A percentile compares a stretch with the other conserved stretches of the same genome.
Conservation (phyloP, 2,329 filamentous ascomycete genomes). For the Sporothrix globosa region DNA sequence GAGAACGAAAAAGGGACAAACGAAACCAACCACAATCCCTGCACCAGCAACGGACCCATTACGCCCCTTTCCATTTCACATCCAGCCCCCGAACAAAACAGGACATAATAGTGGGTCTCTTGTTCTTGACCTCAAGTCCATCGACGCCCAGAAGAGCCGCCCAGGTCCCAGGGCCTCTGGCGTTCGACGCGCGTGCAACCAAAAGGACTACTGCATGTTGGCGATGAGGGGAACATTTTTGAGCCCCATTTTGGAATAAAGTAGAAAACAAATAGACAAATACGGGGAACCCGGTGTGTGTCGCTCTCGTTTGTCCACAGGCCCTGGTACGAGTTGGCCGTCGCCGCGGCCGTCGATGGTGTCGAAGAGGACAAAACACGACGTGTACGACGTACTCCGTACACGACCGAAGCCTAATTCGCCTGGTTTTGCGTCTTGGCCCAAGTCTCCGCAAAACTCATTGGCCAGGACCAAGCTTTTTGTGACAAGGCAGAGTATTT, state of each 20-base stretch:
- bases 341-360: background rate
- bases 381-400: too few species aligned
- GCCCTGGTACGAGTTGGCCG: background rate
- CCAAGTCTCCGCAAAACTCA: background rate
- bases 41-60: constrained; percentile 12
- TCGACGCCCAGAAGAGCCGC: background rate
- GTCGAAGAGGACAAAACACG: background rate
- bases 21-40: background rate
- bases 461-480: constrained; percentile 2
- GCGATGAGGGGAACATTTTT: background rate
- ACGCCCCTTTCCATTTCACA: constrained; percentile 18
- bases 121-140: background rate
- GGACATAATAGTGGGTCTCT: too few species aligned
- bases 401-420: too few species aligned
- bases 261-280: background rate
- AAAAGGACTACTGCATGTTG: too few species aligned
- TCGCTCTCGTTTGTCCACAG: background rate
- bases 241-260: background rate
- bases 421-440: background rate
- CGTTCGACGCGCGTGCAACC: background rate
- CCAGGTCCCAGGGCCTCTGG: background rate
- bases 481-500: constrained; percentile 30
- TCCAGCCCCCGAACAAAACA: background rate
- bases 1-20: background rate
- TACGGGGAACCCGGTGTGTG: background rate